Conservation (phyloP, 805 yeast genomes). For the Wickerhamiella dianesei region DNA sequence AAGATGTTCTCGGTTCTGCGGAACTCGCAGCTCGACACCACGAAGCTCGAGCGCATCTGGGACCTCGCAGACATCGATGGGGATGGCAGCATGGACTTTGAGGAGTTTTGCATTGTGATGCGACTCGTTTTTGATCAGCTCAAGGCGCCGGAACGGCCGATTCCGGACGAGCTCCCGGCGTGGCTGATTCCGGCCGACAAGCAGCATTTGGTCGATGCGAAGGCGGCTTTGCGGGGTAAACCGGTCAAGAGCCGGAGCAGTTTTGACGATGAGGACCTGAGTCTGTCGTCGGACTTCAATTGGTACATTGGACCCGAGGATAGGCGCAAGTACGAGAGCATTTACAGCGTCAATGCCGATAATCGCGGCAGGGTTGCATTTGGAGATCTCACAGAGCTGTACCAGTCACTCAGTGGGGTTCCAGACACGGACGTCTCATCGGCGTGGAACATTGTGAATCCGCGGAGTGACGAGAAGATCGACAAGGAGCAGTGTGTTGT, state of each 20-base stretch:
- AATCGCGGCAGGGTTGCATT: slow-evolving; percentile 67
- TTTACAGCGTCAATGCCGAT: slow-evolving; percentile 64
- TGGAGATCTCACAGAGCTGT: slow-evolving; percentile 55
- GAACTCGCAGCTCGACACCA: slow-evolving; percentile 70
- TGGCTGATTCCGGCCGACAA: slow-evolving; percentile 92
- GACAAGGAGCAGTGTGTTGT: slow-evolving; percentile 89
- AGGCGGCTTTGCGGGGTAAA: slow-evolving; percentile 36
- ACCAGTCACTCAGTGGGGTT: slow-evolving; percentile 51
- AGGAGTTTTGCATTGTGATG: slow-evolving; percentile 97
- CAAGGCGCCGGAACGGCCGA: slow-evolving; percentile 46
- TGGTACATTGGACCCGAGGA: slow-evolving; percentile 96
- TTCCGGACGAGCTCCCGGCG: slow-evolving; percentile 67
- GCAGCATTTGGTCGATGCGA: slow-evolving; percentile 73
- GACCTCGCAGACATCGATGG: slow-evolving; percentile 74
- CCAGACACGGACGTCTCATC: slow-evolving; percentile 75
- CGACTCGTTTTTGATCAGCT: slow-evolving; percentile 82
- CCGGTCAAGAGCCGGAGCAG: slow-evolving; percentile 19
- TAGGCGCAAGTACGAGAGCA: slow-evolving; percentile 58
- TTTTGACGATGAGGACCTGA: slow-evolving; percentile 52
- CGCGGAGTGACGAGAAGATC: slow-evolving; percentile 71
- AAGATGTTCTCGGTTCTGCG: slow-evolving; percentile 75
- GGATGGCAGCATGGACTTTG: slow-evolving; percentile 87
- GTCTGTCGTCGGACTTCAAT: slow-evolving; percentile 58
- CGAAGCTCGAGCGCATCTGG: slow-evolving; percentile 77
- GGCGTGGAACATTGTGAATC: slow-evolving; percentile 93